phyloP scores from a whole-genome alignment of 352 stramenopile species.

The Globisporangium megalacanthum region DNA sequence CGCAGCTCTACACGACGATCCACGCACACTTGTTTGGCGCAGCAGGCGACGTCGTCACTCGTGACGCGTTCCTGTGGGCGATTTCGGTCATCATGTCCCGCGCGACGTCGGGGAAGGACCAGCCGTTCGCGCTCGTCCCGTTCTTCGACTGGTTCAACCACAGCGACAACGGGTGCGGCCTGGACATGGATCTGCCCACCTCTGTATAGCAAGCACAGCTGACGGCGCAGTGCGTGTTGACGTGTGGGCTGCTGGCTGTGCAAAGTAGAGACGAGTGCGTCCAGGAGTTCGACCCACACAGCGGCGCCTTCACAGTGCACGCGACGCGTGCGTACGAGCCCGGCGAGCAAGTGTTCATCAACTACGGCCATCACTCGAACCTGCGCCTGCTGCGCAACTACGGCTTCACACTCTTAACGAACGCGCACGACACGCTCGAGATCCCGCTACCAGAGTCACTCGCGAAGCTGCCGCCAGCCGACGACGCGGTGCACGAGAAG shows the following conservation, averaged over 20 bases:
- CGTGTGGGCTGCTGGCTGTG: neutral
- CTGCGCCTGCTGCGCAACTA: conserved; percentile 77
- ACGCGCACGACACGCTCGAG: conserved; percentile 37
- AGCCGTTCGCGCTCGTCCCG: conserved; percentile 79
- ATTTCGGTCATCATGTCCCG: conserved; percentile 78
- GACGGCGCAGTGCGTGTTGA: neutral
- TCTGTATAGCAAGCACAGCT: neutral
- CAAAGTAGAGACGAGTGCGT: conserved; percentile 50
- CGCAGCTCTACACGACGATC: conserved; percentile 60
- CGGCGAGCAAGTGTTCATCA: conserved; percentile 79
- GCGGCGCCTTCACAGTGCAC: conserved; percentile 51
- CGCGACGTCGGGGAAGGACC: conserved; percentile 60
- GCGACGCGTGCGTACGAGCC: conserved; percentile 46
- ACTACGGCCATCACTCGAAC: conserved; percentile 67
- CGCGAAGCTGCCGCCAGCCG: conserved; percentile 21
- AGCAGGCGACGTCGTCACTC: conserved; percentile 41
- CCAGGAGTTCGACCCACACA: conserved; percentile 48
- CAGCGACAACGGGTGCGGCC: conserved; percentile 37
- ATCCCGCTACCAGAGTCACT: conserved; percentile 31
- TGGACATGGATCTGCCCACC: neutral
- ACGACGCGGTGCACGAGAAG: conserved; percentile 31
- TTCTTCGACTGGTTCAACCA: conserved; percentile 89
- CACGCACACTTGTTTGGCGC: conserved; percentile 67
- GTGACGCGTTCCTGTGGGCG: conserved; percentile 74
- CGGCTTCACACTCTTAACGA: conserved; percentile 46